Conservation (phyloP, 345 rosid genomes). For the Populus tremula region DNA sequence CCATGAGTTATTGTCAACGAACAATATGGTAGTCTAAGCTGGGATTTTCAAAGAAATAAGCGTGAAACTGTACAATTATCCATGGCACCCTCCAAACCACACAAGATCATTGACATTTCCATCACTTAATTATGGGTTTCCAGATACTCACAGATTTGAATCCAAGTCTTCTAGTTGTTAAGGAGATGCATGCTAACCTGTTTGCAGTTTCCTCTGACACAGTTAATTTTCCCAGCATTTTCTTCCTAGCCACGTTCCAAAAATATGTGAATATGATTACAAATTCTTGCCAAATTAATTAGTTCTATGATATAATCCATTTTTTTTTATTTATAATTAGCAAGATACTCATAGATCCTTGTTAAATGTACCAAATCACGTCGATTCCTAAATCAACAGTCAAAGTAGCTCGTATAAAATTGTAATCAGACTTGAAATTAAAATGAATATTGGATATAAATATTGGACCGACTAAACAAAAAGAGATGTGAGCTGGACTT, state of each 20-base stretch:
- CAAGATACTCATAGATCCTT: no score
- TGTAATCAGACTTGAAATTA: no score
- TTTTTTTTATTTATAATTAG: no score
- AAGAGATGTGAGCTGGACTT: no score
- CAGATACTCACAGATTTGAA: not conserved
- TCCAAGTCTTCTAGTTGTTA: not conserved
- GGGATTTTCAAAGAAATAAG: not conserved
- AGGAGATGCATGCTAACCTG: not conserved
- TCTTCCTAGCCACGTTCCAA: not conserved
- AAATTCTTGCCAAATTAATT: no score
- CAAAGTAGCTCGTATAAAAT: no score
- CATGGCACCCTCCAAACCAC: not conserved
- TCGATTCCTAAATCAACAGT: no score
- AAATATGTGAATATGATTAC: not conserved
- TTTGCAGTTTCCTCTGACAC: not conserved
- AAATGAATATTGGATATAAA: no score
- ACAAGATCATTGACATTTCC: constrained; percentile 10
- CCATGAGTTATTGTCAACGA: not conserved
- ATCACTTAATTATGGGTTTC: not conserved
- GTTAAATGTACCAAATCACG: no score
- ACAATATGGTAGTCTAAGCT: not conserved
- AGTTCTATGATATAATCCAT: no score
- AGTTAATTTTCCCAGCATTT: not conserved
- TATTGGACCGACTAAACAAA: no score
- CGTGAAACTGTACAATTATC: not conserved